phyloP scores from a whole-genome alignment of 2,329 filamentous ascomycete species.

The Metarhizium brunneum region DNA sequence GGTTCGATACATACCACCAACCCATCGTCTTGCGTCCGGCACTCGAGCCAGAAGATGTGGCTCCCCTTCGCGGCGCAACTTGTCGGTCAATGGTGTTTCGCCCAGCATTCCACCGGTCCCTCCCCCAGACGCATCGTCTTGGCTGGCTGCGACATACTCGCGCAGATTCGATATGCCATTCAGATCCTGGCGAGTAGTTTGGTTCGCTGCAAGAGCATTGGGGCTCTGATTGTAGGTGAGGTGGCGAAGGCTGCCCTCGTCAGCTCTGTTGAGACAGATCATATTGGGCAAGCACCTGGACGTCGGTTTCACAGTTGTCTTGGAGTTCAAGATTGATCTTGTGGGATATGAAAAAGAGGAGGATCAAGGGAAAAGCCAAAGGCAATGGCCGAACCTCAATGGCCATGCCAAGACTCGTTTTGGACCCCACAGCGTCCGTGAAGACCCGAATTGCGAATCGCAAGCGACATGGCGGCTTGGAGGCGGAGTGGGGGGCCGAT shows the following conservation, averaged over 20 bases:
- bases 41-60: background rate
- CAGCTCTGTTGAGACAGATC: slow-evolving; percentile 47
- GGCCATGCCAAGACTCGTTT: background rate
- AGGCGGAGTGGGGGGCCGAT: background rate
- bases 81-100: slow-evolving; percentile 15
- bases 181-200: slow-evolving; percentile 45
- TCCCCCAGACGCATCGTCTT: slow-evolving; percentile 22
- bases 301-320: background rate
- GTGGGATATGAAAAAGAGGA: background rate
- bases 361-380: background rate
- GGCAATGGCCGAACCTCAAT: background rate
- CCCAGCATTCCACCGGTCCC: slow-evolving; percentile 11
- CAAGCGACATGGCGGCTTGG: background rate
- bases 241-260: slow-evolving; percentile 37
- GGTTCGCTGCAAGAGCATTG: slow-evolving; percentile 33
- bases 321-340: background rate
- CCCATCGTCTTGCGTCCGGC: slow-evolving; percentile 21
- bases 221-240: slow-evolving; percentile 46
- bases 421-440: background rate
- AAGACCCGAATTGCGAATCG: slow-evolving; percentile 1
- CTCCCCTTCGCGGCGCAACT: slow-evolving; percentile 11
- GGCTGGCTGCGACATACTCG: slow-evolving; percentile 27
- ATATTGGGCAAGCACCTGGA: slow-evolving; percentile 18
- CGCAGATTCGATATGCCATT: slow-evolving; percentile 45
- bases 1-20: background rate